Percentiles rank a stretch among this genome's conserved stretches.
These are phyloP conservation scores for Cercis canadensis DNA, from an alignment of 306 rosid genomes.

Conservation along the genomic window DNA sequence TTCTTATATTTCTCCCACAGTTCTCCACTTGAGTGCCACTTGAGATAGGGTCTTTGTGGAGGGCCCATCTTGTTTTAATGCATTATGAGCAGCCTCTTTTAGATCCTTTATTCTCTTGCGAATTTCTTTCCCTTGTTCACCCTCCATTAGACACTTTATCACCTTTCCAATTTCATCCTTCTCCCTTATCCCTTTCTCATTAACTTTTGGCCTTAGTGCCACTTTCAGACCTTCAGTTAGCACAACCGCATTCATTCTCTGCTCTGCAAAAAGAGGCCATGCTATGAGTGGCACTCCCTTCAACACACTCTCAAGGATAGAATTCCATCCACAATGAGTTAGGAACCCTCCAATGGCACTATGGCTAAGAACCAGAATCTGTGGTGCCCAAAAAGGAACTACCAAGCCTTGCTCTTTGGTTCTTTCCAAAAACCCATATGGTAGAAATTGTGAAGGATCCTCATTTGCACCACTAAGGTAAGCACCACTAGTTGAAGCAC, in stretches of 20 bases:
- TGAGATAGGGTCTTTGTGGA: conserved; percentile 7
- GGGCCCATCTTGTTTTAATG: neutral
- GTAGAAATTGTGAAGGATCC: neutral
- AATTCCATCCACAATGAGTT: conserved; percentile 6
- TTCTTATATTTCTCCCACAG: no score
- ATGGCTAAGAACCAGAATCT: neutral
- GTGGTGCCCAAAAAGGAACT: conserved; percentile 19
- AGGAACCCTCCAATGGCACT: conserved; percentile 1
- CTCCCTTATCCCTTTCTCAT: neutral
- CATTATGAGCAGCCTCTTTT: no score
- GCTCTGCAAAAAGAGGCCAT: no score
- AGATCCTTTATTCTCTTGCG: no score
- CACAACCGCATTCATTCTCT: no score
- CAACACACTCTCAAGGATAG: neutral
- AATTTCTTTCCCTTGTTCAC: no score
- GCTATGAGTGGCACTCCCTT: neutral
- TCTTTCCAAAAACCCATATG: neutral
- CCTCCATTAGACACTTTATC: no score
- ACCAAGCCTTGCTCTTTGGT: conserved; percentile 9
- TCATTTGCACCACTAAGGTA: neutral
- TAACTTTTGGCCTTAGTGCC: conserved; percentile 24
- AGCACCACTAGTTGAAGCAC: neutral
- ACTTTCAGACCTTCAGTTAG: neutral
- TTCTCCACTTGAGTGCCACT: conserved; percentile 19
- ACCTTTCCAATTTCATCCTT: no score